Conservation (phyloP, 768 basidiomycete species). For the Pleurotus ostreatus region DNA sequence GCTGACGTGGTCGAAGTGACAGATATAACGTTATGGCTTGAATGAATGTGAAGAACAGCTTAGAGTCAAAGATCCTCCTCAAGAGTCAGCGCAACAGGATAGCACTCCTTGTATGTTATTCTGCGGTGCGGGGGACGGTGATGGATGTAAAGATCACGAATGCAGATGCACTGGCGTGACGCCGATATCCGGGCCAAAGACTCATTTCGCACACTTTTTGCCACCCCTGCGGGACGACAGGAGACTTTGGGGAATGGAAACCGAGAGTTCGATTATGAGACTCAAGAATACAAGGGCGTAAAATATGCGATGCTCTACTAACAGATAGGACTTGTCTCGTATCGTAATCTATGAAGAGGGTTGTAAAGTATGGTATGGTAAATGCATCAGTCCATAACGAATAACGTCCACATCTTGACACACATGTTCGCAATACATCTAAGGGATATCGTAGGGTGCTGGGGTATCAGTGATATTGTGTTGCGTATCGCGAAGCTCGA, state of each 20-base stretch:
- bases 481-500: constrained; percentile 54
- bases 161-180: background rate
- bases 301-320: constrained; percentile 58
- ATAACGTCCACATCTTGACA: constrained; percentile 10
- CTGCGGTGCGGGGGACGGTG: constrained; percentile 1
- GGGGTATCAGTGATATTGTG: constrained; percentile 13
- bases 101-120: constrained; percentile 2
- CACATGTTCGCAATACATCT: constrained; percentile 23
- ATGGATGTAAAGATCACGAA: constrained; percentile 4
- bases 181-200: constrained; percentile 1
- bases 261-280: background rate
- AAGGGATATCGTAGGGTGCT: constrained; percentile 12
- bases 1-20: constrained; percentile 5
- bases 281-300: constrained; percentile 16
- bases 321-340: constrained; percentile 48
- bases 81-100: background rate
- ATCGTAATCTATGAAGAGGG: constrained; percentile 29
- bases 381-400: constrained; percentile 21
- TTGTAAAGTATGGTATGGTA: constrained; percentile 15
- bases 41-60: background rate
- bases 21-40: background rate
- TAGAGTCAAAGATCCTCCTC: background rate
- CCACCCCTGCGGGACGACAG: background rate
- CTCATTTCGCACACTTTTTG: constrained; percentile 2
- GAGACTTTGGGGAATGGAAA: background rate